phyloP scores from a whole-genome alignment of 257 asterid species.

The Paraleonurus japonicus region DNA sequence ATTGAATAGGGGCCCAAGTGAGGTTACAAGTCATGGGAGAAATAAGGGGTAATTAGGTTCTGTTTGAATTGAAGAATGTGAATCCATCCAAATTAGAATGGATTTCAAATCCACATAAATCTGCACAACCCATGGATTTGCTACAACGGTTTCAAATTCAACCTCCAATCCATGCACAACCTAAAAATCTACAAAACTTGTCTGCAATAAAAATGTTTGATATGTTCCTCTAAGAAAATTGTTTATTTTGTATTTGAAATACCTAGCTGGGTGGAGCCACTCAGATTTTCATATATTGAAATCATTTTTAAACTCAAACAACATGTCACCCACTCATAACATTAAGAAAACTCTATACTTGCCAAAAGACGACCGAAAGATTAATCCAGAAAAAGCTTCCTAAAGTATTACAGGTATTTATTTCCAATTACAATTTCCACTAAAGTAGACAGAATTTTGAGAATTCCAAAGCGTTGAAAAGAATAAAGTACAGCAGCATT shows the following conservation, averaged over 20 bases:
- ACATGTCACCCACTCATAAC: background rate
- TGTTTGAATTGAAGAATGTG: background rate
- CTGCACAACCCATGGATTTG: background rate
- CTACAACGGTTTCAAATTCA: background rate
- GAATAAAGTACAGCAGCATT: background rate
- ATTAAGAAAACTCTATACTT: background rate
- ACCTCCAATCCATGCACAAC: background rate
- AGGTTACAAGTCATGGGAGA: slow-evolving; percentile 16
- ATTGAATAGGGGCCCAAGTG: slow-evolving; percentile 17
- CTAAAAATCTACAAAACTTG: slow-evolving; percentile 4
- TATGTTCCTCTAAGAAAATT: background rate
- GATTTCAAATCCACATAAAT: background rate
- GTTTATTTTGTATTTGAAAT: background rate
- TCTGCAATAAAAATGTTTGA: background rate
- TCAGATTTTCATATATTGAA: background rate
- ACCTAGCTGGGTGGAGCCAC: background rate
- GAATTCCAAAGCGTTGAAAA: background rate
- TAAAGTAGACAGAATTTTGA: slow-evolving; percentile 9
- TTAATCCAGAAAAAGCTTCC: background rate
- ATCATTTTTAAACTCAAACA: background rate
- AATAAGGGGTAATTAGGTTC: background rate
- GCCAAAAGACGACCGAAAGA: background rate
- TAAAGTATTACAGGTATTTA: background rate
- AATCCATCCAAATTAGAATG: background rate
- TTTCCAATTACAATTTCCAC: background rate